These are phyloP conservation scores for Xylaria hypoxylon DNA, from an alignment of 2,329 filamentous ascomycete species.

Conservation along the genomic window DNA sequence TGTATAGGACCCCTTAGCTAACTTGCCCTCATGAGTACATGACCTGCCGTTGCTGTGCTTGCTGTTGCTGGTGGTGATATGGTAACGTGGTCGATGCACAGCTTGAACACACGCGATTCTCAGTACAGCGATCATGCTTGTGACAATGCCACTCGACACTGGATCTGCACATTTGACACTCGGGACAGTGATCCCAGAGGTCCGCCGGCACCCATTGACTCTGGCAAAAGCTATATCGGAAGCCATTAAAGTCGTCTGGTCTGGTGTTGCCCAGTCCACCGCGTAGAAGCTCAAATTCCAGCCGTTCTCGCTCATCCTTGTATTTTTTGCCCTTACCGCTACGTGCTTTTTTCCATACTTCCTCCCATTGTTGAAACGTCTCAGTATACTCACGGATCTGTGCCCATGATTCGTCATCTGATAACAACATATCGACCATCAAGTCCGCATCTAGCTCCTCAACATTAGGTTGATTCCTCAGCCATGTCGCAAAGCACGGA, in stretches of 20 bases:
- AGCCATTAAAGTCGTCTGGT: conserved; percentile 50
- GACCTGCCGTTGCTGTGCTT: conserved; percentile 34
- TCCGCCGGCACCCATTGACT: conserved; percentile 49
- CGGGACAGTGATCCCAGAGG: conserved; percentile 49
- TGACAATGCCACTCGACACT: conserved; percentile 51
- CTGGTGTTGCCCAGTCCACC: conserved; percentile 50
- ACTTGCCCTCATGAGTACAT: conserved; percentile 35
- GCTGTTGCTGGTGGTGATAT: conserved; percentile 38
- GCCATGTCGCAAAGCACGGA: conserved; percentile 52
- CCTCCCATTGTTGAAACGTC: conserved; percentile 50
- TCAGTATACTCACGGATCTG: conserved; percentile 46
- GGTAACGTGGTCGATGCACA: conserved; percentile 45
- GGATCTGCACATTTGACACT: conserved; percentile 49
- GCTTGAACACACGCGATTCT: conserved; percentile 47
- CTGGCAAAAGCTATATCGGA: conserved; percentile 52
- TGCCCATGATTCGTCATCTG: conserved; percentile 51
- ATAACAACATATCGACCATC: conserved; percentile 52
- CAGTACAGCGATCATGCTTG: conserved; percentile 50
- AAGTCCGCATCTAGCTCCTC: conserved; percentile 51
- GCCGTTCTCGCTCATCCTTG: conserved; percentile 49
- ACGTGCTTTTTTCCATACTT: conserved; percentile 48
- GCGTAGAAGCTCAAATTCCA: conserved; percentile 52
- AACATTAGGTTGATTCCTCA: conserved; percentile 51
- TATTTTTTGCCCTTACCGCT: conserved; percentile 49
- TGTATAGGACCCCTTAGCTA: conserved; percentile 17